Base-by-base conservation (phyloP, 129 eudicot species). In the Flaveria sonorensis region DNA sequence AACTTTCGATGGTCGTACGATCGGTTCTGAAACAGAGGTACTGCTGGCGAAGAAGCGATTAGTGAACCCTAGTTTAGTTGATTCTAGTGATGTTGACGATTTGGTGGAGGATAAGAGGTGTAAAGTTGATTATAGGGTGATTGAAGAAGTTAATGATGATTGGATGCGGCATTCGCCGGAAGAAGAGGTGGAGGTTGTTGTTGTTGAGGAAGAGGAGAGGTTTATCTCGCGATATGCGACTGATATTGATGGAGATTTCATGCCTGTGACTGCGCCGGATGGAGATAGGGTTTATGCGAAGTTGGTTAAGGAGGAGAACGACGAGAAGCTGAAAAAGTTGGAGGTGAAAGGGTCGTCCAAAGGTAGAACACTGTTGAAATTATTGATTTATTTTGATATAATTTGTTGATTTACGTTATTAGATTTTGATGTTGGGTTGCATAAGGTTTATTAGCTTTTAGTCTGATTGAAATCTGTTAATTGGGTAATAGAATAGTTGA, bases 251-350 rank as follows among this genome's bases (percentile, higher is more conserved):
- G 99, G 99, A 3, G 99, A 91, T 78, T 89, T 85, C 69, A 76
- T 91, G 88, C 93, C 99, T 15, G 90, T 94, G 48, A 94, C 99
- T 8, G 97, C 88, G 6, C 89, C 88, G 12, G 89, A 79, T 57
- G 99, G 97, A 0, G 96, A 89, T 68, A 87, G 99, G 87, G 96
- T 94, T 77, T 94, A 94, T 71, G 99, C 97, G 6, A 94, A 89
- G 87, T 45, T 84, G 23, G 28, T 84, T 62, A 65, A 81, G 32
- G 78, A 59, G 16, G 89, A 76, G 45, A 55, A 47, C 12, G 87
- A 74, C 21, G 84, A 68, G 24, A 56, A 84, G 42, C 40, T 39
- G 69, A 90, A 77, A 68, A 86, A 81, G 32, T 14, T 91, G 78
- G 82, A 79, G 32, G 65, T 82, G 12, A 81, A 83, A 46, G 75